Conservation (phyloP, 257 asterid genomes). For the Echites panduratus region DNA sequence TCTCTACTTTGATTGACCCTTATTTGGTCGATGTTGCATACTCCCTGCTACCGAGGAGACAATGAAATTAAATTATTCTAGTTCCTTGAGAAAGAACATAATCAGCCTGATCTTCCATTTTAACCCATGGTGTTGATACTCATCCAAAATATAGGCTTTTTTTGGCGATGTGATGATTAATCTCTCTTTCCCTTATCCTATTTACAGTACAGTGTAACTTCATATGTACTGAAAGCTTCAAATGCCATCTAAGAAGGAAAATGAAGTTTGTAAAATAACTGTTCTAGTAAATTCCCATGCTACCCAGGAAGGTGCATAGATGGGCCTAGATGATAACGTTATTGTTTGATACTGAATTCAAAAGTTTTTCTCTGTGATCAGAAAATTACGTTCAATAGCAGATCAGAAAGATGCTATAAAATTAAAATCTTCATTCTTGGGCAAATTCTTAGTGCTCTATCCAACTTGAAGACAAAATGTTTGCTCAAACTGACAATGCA, state of each 20-base stretch:
- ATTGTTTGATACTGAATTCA: background rate
- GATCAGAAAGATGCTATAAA: background rate
- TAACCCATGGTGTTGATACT: background rate
- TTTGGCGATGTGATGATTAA: background rate
- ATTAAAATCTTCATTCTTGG: background rate
- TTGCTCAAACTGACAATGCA: conserved; percentile 1
- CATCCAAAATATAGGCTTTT: background rate
- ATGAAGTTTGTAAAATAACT: background rate
- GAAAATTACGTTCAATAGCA: background rate
- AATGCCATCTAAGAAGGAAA: background rate
- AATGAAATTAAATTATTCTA: background rate
- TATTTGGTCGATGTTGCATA: background rate
- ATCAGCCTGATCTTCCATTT: background rate
- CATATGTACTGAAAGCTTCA: background rate
- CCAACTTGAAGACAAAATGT: background rate
- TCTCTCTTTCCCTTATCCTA: background rate
- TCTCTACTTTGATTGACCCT: background rate
- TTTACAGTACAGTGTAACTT: background rate
- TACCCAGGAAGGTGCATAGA: background rate
- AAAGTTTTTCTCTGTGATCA: background rate
- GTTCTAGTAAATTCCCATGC: background rate
- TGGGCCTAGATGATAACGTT: background rate
- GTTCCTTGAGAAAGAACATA: background rate
- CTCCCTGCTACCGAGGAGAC: background rate
- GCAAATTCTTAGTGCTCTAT: background rate